phyloP scores from a whole-genome alignment of 495 filamentous ascomycete species.

The Pseudomonodictys pantanalensis region DNA sequence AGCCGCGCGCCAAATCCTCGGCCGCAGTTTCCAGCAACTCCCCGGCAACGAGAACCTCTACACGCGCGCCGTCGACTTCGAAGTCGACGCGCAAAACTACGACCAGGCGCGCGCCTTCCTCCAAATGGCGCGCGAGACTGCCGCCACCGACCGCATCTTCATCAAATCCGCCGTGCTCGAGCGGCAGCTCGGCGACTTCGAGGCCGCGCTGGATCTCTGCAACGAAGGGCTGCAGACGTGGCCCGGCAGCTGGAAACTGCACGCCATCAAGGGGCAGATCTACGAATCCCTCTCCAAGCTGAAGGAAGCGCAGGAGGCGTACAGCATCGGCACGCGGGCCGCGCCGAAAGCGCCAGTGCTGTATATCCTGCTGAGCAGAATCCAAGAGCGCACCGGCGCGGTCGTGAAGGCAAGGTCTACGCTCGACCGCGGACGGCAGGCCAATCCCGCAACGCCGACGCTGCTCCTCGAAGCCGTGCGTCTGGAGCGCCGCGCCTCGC shows the following conservation, averaged over 20 bases:
- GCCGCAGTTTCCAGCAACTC: conserved; percentile 84
- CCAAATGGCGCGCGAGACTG: conserved; percentile 73
- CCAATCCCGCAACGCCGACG: conserved; percentile 76
- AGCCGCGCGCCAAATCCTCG: conserved; percentile 78
- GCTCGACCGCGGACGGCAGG: conserved; percentile 83
- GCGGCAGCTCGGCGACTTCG: conserved; percentile 71
- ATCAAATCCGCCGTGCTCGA: conserved; percentile 93
- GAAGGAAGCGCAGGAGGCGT: conserved; percentile 86
- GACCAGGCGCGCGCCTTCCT: conserved; percentile 80
- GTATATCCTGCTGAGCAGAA: conserved; percentile 80
- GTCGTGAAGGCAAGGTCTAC: conserved; percentile 88
- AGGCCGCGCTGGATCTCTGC: conserved; percentile 80
- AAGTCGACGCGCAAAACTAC: conserved; percentile 78
- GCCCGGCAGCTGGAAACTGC: conserved; percentile 81
- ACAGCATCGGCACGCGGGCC: conserved; percentile 81
- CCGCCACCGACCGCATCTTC: conserved; percentile 93
- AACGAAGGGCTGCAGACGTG: conserved; percentile 85
- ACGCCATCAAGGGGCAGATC: conserved; percentile 98
- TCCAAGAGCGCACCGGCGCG: conserved; percentile 82
- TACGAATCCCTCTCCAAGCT: conserved; percentile 77
- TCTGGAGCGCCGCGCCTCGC: conserved; percentile 87
- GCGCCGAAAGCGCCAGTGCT: conserved; percentile 79
- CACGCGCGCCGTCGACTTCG: conserved; percentile 90
- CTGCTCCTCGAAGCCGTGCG: conserved; percentile 91
- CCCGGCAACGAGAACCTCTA: conserved; percentile 96